Conservation (phyloP, 495 filamentous ascomycete species). For the Hypoxylon fuscum region DNA sequence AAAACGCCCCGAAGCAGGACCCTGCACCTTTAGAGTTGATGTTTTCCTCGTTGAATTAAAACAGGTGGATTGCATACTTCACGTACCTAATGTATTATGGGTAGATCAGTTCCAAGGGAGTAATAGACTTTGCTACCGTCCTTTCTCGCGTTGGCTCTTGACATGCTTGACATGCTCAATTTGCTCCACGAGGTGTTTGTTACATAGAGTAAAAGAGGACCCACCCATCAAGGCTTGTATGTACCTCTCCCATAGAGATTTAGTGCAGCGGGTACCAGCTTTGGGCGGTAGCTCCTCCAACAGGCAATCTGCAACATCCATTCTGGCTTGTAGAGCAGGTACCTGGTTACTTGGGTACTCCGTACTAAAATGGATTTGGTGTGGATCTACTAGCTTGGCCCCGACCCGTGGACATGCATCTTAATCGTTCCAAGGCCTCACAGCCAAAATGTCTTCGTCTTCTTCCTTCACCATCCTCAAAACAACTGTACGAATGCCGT, state of each 20-base stretch:
- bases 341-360: constrained; percentile 10
- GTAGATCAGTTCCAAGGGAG: constrained; percentile 13
- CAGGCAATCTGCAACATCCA: constrained; percentile 27
- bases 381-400: constrained; percentile 41
- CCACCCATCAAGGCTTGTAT: not conserved
- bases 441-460: constrained; percentile 39
- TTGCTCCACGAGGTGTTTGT: too few species aligned
- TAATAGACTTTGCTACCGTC: not conserved
- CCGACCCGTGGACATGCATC: constrained; percentile 41
- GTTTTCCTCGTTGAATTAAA: too few species aligned
- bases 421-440: constrained; percentile 41
- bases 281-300: constrained; percentile 18
- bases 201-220: too few species aligned
- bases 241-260: constrained; percentile 12
- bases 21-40: constrained; percentile 7
- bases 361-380: constrained; percentile 33
- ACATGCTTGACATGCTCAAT: too few species aligned
- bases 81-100: not conserved
- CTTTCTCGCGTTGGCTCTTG: too few species aligned
- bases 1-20: constrained; percentile 31
- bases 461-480: constrained; percentile 40
- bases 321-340: constrained; percentile 12
- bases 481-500: constrained; percentile 29
- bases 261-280: constrained; percentile 6
- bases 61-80: too few species aligned